These are phyloP conservation scores for Lachnum nothofagi DNA, from an alignment of 2,329 filamentous ascomycete species.

Conservation along the genomic window DNA sequence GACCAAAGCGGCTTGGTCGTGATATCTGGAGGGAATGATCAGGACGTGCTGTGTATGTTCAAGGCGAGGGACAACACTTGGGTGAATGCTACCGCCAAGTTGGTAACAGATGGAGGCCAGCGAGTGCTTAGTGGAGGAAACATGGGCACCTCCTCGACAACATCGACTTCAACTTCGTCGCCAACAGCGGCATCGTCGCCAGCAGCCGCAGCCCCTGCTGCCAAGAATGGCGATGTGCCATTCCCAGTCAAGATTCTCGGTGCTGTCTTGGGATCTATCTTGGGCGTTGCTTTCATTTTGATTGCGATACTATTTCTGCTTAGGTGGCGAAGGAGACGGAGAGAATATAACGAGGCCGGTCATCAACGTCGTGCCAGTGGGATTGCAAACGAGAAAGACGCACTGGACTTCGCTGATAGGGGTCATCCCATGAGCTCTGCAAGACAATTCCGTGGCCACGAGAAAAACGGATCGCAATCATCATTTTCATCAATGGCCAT, in stretches of 20 bases:
- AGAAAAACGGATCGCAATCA: constrained; percentile 47
- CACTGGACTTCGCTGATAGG: constrained; percentile 44
- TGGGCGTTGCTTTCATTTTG: constrained; percentile 55
- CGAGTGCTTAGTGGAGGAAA: background rate
- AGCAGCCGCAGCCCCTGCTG: constrained; percentile 31
- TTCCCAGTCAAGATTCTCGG: constrained; percentile 62
- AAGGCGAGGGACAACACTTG: constrained; percentile 70
- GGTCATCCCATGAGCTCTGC: constrained; percentile 35
- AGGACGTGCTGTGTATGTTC: constrained; percentile 68
- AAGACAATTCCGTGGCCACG: constrained; percentile 42
- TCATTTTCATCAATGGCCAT: constrained; percentile 63
- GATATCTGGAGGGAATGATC: constrained; percentile 65
- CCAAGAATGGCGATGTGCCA: constrained; percentile 35
- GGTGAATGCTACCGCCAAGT: constrained; percentile 57
- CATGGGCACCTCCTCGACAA: constrained; percentile 21
- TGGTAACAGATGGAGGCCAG: constrained; percentile 18
- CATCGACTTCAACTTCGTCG: constrained; percentile 12
- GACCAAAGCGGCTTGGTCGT: constrained; percentile 63
- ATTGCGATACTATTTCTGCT: constrained; percentile 61
- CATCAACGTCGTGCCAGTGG: constrained; percentile 42
- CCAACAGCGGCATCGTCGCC: constrained; percentile 27
- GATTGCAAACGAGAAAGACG: constrained; percentile 54
- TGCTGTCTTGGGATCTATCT: constrained; percentile 75
- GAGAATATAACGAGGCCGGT: constrained; percentile 44
- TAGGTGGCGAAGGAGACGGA: constrained; percentile 54